Conservation (phyloP, 768 basidiomycete species). For the Russula sp. region DNA sequence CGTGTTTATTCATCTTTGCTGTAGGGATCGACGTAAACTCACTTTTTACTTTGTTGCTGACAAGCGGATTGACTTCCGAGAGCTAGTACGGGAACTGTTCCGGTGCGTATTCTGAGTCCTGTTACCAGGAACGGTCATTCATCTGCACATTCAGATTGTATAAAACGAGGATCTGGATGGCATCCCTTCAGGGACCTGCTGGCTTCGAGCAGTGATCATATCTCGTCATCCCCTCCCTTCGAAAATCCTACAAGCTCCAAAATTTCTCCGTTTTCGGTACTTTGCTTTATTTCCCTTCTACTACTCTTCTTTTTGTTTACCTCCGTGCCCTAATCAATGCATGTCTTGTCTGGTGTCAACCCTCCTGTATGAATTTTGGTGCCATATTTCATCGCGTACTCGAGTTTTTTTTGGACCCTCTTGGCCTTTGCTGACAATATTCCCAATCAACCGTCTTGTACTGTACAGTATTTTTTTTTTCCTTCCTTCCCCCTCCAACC, state of each 20-base stretch:
- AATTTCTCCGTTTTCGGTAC: neutral
- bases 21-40: slow-evolving; percentile 94
- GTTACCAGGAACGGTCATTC: slow-evolving; percentile 8
- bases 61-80: slow-evolving; percentile 93
- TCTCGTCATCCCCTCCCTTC: neutral
- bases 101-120: slow-evolving; percentile 47
- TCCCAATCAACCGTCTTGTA: slow-evolving; percentile 20
- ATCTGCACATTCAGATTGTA: slow-evolving; percentile 55
- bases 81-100: slow-evolving; percentile 93
- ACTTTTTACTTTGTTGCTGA: slow-evolving; percentile 98
- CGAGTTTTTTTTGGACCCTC: slow-evolving; percentile 11
- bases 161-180: slow-evolving; percentile 97
- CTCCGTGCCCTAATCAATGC: slow-evolving; percentile 19
- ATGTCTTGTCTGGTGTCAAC: slow-evolving; percentile 11
- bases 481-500: no score
- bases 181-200: slow-evolving; percentile 60
- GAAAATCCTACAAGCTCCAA: neutral
- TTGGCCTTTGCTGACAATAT: slow-evolving; percentile 9
- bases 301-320: neutral
- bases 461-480: slow-evolving; percentile 19
- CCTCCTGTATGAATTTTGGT: slow-evolving; percentile 21
- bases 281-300: slow-evolving; percentile 13
- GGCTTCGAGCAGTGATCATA: slow-evolving; percentile 43
- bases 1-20: neutral
- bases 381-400: slow-evolving; percentile 13